phyloP scores from a whole-genome alignment of 208 protist genomes.

The Crithidia sp. region DNA sequence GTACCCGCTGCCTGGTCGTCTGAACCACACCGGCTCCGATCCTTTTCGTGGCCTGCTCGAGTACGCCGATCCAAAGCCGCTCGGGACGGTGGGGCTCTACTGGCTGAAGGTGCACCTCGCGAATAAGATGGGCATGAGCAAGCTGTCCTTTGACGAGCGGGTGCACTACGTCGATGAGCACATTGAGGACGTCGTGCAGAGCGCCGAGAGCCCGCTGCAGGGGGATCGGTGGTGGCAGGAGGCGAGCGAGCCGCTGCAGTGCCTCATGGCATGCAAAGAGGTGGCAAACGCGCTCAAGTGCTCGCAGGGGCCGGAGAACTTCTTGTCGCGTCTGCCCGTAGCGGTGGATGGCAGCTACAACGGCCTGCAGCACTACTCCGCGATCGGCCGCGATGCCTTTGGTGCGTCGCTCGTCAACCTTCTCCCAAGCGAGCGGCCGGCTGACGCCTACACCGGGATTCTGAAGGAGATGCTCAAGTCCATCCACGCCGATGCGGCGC shows the following conservation, averaged over 20 bases:
- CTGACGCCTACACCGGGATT: conserved; percentile 98
- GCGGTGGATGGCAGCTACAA: conserved; percentile 98
- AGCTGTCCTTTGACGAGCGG: conserved; percentile 95
- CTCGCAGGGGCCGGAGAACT: conserved; percentile 88
- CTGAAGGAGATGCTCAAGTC: conserved; percentile 91
- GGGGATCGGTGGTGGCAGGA: conserved; percentile 95
- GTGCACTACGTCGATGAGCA: conserved; percentile 94
- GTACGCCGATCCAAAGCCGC: conserved; percentile 94
- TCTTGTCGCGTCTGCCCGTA: conserved; percentile 94
- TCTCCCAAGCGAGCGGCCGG: conserved; percentile 89
- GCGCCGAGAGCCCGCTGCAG: conserved; percentile 76
- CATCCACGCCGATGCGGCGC: conserved; percentile 82
- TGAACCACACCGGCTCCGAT: conserved; percentile 97
- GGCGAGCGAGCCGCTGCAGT: conserved; percentile 96
- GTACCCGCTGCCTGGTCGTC: conserved; percentile 97
- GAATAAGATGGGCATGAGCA: conserved; percentile 97
- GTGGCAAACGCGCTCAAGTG: conserved; percentile 91
- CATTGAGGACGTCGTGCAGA: conserved; percentile 90
- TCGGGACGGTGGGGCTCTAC: conserved; percentile 93
- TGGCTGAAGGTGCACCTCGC: conserved; percentile 99
- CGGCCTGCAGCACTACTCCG: conserved; percentile 99
- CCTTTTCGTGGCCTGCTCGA: conserved; percentile 94
- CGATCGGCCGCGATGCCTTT: conserved; percentile 96
- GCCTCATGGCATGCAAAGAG: conserved; percentile 95
- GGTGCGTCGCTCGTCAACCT: conserved; percentile 97